phyloP scores from a whole-genome alignment of 176 grass and related monocot species.

The Carex parvula region DNA sequence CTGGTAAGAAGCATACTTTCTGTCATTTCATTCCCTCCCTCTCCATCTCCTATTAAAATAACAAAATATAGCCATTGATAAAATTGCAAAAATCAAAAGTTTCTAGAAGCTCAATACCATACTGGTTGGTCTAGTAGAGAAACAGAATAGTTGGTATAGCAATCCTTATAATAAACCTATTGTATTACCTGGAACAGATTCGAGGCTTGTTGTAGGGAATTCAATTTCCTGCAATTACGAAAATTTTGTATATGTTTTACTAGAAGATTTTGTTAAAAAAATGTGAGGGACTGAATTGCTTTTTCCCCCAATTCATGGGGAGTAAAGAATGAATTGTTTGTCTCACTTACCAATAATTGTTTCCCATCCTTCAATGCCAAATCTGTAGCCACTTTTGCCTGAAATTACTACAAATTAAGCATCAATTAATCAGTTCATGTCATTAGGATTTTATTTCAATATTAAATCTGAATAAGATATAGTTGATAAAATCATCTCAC shows the following conservation, averaged over 20 bases:
- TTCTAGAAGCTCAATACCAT: not conserved
- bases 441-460: not conserved
- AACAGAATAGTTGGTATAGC: not conserved
- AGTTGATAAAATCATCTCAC: not conserved
- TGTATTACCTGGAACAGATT: constrained; percentile 74
- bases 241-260: constrained; percentile 16
- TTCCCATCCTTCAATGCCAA: constrained; percentile 77
- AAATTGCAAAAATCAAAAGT: not conserved
- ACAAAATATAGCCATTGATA: not conserved
- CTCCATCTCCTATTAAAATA: constrained; percentile 60
- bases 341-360: constrained; percentile 64
- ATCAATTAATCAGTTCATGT: constrained; percentile 20
- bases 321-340: not conserved
- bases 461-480: not conserved
- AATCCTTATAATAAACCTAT: not conserved
- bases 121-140: not conserved
- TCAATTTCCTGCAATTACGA: constrained; percentile 66
- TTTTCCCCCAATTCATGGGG: not conserved
- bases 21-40: constrained; percentile 98
- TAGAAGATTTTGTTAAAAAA: not conserved
- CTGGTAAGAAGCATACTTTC: constrained; percentile 90
- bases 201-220: constrained; percentile 83
- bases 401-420: constrained; percentile 63
- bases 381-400: constrained; percentile 79
- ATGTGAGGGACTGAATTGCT: not conserved